Evolutionary conservation across 257 asterid species (phyloP).

Genomic region (Cruciata laevipes): DNA sequence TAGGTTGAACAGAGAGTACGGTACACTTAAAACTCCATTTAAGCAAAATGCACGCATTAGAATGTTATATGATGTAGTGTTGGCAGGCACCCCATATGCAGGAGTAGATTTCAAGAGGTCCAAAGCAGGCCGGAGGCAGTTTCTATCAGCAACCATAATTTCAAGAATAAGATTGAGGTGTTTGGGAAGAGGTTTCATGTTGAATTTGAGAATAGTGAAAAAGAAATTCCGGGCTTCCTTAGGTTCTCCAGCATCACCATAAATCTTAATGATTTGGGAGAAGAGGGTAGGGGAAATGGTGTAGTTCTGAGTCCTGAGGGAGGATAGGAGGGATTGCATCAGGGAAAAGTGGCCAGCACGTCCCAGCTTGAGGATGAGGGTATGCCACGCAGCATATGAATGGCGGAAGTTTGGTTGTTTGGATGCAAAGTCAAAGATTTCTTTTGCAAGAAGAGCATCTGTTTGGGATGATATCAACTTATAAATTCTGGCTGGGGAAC

Average conservation of each 20-base stretch:
- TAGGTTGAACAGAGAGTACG: slow-evolving; percentile 60
- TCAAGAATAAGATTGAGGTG: slow-evolving; percentile 73
- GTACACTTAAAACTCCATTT: slow-evolving; percentile 62
- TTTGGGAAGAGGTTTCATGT: slow-evolving; percentile 54
- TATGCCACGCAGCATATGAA: slow-evolving; percentile 53
- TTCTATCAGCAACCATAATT: slow-evolving; percentile 47
- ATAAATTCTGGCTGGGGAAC: slow-evolving; percentile 34
- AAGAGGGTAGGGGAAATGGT: slow-evolving; percentile 64
- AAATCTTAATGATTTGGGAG: slow-evolving; percentile 63
- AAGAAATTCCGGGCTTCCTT: slow-evolving; percentile 70
- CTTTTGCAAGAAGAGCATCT: slow-evolving; percentile 85
- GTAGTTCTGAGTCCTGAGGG: slow-evolving; percentile 45
- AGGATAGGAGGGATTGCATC: slow-evolving; percentile 51
- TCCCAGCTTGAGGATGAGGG: slow-evolving; percentile 77
- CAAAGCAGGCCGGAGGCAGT: slow-evolving; percentile 61
- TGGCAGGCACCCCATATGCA: slow-evolving; percentile 49
- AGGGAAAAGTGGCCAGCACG: slow-evolving; percentile 55
- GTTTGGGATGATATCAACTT: slow-evolving; percentile 29
- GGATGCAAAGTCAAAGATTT: slow-evolving; percentile 75
- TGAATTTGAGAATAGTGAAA: slow-evolving; percentile 71
- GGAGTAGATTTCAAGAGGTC: slow-evolving; percentile 74
- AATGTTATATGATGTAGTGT: slow-evolving; percentile 70
- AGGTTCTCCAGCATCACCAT: slow-evolving; percentile 65
- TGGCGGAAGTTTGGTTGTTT: slow-evolving; percentile 63
- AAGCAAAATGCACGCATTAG: slow-evolving; percentile 76